Percentiles rank a stretch among this genome's conserved stretches.
phyloP scores from a whole-genome alignment of 345 rosid species.

The Acer campestre region DNA sequence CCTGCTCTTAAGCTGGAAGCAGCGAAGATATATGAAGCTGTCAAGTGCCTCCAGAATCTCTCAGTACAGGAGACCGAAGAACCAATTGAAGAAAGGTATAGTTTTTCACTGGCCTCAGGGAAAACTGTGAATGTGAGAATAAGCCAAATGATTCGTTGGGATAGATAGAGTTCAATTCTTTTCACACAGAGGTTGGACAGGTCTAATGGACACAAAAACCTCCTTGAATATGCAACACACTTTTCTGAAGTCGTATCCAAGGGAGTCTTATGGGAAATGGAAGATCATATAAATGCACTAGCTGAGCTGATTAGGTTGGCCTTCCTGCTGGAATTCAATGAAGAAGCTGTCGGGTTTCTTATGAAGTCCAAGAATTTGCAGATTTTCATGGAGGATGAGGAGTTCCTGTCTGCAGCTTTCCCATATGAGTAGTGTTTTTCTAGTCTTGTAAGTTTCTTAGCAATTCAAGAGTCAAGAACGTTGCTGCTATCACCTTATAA shows the following conservation, averaged over 20 bases:
- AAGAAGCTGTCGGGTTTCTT: slow-evolving; percentile 48
- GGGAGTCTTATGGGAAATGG: slow-evolving; percentile 57
- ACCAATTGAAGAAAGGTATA: slow-evolving; percentile 37
- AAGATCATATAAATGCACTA: slow-evolving; percentile 43
- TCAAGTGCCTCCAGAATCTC: slow-evolving; percentile 41
- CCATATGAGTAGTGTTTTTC: slow-evolving; percentile 21
- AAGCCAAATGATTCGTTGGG: slow-evolving; percentile 55
- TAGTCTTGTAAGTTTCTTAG: too few species aligned
- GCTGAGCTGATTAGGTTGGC: slow-evolving; percentile 63
- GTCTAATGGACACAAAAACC: slow-evolving; percentile 33
- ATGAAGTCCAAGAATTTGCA: slow-evolving; percentile 60
- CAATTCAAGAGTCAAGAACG: too few species aligned
- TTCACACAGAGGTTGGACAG: slow-evolving; percentile 47
- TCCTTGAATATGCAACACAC: slow-evolving; percentile 49
- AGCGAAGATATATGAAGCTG: slow-evolving; percentile 46
- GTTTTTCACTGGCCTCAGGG: slow-evolving; percentile 41
- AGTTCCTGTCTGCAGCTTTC: slow-evolving; percentile 45
- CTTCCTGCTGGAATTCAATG: slow-evolving; percentile 49
- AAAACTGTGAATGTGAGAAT: slow-evolving; percentile 28
- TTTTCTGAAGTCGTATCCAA: slow-evolving; percentile 54
- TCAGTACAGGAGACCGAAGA: slow-evolving; percentile 42
- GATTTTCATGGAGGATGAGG: slow-evolving; percentile 51
- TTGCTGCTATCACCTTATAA: too few species aligned
- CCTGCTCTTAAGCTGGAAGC: slow-evolving; percentile 48
- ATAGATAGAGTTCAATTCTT: slow-evolving; percentile 41